A percentile compares a stretch with the other conserved stretches of the same genome.
Conservation (phyloP, 2,329 filamentous ascomycete species). For the Escovopsis weberi region DNA sequence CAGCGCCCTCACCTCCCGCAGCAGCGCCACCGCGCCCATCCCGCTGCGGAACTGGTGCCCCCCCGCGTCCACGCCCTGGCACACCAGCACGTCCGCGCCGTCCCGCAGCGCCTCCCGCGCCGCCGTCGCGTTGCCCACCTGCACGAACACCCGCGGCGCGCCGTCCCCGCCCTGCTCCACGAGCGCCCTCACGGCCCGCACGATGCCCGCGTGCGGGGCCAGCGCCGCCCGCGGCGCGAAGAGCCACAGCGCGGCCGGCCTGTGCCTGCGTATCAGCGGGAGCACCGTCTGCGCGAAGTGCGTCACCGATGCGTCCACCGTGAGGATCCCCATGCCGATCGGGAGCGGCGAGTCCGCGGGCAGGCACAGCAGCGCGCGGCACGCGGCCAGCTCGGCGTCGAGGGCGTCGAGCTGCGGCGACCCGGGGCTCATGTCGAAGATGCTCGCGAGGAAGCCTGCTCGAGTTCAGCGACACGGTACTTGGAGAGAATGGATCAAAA, state of each 20-base stretch:
- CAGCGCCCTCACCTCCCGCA: slow-evolving; percentile 41
- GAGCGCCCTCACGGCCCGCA: slow-evolving; percentile 18
- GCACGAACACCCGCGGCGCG: slow-evolving; percentile 39
- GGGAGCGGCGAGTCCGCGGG: slow-evolving; percentile 25
- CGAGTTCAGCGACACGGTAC: not conserved
- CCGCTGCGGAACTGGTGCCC: slow-evolving; percentile 45
- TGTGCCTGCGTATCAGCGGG: slow-evolving; percentile 35
- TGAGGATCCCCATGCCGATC: slow-evolving; percentile 42
- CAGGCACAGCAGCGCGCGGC: slow-evolving; percentile 14
- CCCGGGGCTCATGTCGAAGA: slow-evolving; percentile 15
- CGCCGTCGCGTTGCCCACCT: slow-evolving; percentile 44
- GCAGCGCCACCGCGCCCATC: slow-evolving; percentile 37
- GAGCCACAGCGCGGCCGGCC: slow-evolving; percentile 49
- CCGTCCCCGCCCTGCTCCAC: slow-evolving; percentile 1
- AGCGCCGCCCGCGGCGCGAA: slow-evolving; percentile 41
- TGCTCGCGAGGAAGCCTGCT: slow-evolving; percentile 19
- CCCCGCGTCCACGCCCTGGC: slow-evolving; percentile 50
- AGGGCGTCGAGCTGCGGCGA: slow-evolving; percentile 20
- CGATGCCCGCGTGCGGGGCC: slow-evolving; percentile 22
- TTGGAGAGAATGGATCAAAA: not conserved
- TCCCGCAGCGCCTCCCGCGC: slow-evolving; percentile 33
- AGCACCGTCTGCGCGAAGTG: slow-evolving; percentile 29
- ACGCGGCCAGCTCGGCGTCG: slow-evolving; percentile 17
- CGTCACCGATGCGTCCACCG: slow-evolving; percentile 29
- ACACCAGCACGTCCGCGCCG: slow-evolving; percentile 43